These are phyloP conservation scores for Candida koratica DNA, from an alignment of 805 yeast species.

Conservation along the genomic window DNA sequence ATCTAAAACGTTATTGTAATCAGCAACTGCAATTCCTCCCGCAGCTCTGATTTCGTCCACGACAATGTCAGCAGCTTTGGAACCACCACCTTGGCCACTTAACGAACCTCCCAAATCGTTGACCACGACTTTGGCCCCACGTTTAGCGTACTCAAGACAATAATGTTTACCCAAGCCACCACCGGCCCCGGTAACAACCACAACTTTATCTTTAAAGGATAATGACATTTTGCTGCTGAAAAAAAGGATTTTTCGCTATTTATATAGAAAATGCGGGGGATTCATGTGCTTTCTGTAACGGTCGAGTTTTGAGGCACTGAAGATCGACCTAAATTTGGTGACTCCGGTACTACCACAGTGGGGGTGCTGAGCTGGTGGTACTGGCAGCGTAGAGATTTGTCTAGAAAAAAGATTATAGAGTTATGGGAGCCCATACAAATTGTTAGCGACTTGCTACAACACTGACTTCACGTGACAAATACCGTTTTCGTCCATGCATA, in stretches of 20 bases:
- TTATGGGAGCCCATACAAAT: no score
- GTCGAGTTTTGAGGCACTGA: not conserved
- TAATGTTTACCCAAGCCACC: conserved; percentile 92
- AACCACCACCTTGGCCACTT: conserved; percentile 65
- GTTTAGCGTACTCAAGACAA: conserved; percentile 78
- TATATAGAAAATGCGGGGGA: conserved; percentile 8
- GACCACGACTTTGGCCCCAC: conserved; percentile 94
- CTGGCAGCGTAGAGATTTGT: no score
- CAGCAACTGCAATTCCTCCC: conserved; percentile 90
- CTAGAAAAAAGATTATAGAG: no score
- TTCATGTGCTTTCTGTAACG: conserved; percentile 7
- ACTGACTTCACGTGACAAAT: no score
- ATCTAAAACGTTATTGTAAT: conserved; percentile 83
- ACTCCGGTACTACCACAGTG: not conserved
- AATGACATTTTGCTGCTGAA: conserved; percentile 23
- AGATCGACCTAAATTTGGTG: not conserved
- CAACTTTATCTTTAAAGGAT: conserved; percentile 77
- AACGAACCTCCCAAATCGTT: conserved; percentile 89
- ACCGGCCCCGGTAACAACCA: conserved; percentile 94
- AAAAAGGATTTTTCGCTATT: conserved; percentile 7
- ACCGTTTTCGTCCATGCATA: no score
- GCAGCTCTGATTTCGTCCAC: conserved; percentile 73
- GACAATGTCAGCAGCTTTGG: conserved; percentile 80
- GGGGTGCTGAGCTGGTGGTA: not conserved
- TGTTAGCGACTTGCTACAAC: no score